phyloP scores from a whole-genome alignment of 768 basidiomycete genomes.

The Cystobasidium onofrii region DNA sequence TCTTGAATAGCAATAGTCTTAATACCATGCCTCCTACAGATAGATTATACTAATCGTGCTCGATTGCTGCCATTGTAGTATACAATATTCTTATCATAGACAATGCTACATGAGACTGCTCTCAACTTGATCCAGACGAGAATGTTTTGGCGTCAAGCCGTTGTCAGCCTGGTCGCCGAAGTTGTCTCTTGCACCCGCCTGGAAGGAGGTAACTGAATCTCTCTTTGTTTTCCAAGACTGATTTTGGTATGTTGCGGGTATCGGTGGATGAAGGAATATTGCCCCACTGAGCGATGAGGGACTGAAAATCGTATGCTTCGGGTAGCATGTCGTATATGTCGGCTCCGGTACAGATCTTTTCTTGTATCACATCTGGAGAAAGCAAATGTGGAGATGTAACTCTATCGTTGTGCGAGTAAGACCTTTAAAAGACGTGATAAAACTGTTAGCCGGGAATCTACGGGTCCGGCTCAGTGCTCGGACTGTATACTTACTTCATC shows the following conservation, averaged over 20 bases:
- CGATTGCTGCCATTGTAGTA: not conserved
- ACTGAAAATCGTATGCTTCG: slow-evolving; percentile 49
- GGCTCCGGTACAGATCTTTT: slow-evolving; percentile 55
- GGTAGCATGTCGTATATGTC: slow-evolving; percentile 63
- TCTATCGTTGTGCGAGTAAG: slow-evolving; percentile 59
- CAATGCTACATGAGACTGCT: not conserved
- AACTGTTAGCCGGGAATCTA: too few relatives aligned
- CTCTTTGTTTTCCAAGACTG: not conserved
- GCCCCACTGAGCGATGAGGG: slow-evolving; percentile 45
- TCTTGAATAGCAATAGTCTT: too few relatives aligned
- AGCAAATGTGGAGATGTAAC: slow-evolving; percentile 51
- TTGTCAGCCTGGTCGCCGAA: not conserved
- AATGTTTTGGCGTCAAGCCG: not conserved
- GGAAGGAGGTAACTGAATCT: slow-evolving; percentile 14
- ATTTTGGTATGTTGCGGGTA: not conserved
- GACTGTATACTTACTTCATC: slow-evolving; percentile 46
- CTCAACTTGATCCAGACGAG: not conserved
- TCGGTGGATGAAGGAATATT: slow-evolving; percentile 22
- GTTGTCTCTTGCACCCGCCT: slow-evolving; percentile 7
- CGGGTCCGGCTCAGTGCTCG: too few relatives aligned
- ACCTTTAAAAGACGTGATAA: not conserved
- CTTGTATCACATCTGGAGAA: slow-evolving; percentile 53
- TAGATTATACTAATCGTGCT: too few relatives aligned
- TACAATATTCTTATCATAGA: not conserved
- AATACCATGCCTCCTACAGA: too few relatives aligned